Evolutionary conservation across 441 rosid species (phyloP), one percentile per base, ranked within the genome.

Genomic region (Codiaeum variegatum): DNA sequence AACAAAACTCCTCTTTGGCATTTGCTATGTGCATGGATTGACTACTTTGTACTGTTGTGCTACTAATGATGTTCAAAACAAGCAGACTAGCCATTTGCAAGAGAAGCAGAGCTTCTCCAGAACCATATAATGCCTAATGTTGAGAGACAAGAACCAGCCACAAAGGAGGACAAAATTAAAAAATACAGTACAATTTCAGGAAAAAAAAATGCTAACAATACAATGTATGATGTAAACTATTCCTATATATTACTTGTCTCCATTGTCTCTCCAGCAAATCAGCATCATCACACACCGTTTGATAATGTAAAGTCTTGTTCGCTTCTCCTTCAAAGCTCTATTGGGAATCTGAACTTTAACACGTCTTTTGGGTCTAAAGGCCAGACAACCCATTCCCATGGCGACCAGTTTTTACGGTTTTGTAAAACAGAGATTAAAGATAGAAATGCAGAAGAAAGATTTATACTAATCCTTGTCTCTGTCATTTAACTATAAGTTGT

Each of bases 231-330:
- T 38, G 42, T 40, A 40, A 5, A 0, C 44, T 10, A 2, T 40
- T 40, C 44, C 13, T 40, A 9, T 10, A 9, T 10, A 18, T 61
- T 54, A 77, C 67, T 82, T 19, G 29, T 78, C 85, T 74, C 75
- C 23, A 6, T 42, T 54, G 47, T 82, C 81, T 70, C 73, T 72
- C 88, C 90, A 74, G 79, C 81, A 81, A 73, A 80, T 31, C 75
- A 81, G 76, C 85, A 76, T 79, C 77, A 76, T 8, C 69, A 81
- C 82, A 52, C 85, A 81, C 4, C 74, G 82, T 70, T 67, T 77
- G 72, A 81, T 73, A 38, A 81, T 80, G 74, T 79, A 82, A 56
- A 85, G 70, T 76, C 80, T 85, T 24, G 77, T 73, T 56, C 56
- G 73, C 75, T 80, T 77, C 83, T 69, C 82, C 55, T 79, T 76